Evolutionary conservation across 1,284 basidiomycete species (phyloP).

Genomic region (Apiotrichum gracile): DNA sequence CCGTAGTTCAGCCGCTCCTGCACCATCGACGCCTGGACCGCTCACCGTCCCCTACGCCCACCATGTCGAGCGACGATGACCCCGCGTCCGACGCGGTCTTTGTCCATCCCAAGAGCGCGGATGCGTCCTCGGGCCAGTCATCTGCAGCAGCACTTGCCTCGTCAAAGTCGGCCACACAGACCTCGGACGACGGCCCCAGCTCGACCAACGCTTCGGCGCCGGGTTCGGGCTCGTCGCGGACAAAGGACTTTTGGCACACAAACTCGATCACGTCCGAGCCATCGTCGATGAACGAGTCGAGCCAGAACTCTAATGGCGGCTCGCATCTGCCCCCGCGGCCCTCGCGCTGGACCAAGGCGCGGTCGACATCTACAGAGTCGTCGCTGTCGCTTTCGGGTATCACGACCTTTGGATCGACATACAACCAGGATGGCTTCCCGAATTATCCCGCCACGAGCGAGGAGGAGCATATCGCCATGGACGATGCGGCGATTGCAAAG

Average conservation of each 20-base stretch:
- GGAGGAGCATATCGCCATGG: conserved; percentile 18
- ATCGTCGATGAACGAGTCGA: background rate
- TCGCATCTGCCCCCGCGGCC: background rate
- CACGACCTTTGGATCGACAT: conserved; percentile 34
- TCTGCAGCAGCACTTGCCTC: background rate
- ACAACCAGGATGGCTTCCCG: conserved; percentile 41
- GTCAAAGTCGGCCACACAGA: background rate
- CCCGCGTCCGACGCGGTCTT: background rate
- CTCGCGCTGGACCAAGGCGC: conserved; percentile 17
- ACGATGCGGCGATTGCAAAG: conserved; percentile 19
- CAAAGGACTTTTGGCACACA: conserved; percentile 6
- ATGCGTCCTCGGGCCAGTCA: background rate
- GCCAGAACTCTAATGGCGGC: conserved; percentile 4
- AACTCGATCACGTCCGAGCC: conserved; percentile 2
- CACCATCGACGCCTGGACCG: conserved; percentile 4
- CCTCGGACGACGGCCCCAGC: background rate
- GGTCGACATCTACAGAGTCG: conserved; percentile 35
- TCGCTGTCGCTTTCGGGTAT: conserved; percentile 21
- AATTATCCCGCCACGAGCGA: conserved; percentile 15
- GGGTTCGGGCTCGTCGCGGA: conserved; percentile 1
- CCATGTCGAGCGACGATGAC: conserved; percentile 20
- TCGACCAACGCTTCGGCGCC: background rate
- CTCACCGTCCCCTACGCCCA: conserved; percentile 15
- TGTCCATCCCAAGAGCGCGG: background rate
- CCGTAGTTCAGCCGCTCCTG: conserved; percentile 4